A percentile compares a stretch with the other conserved stretches of the same genome.
These are phyloP conservation scores for Fraxinus angustifolia DNA, from an alignment of 305 asterid species.

Conservation along the genomic window DNA sequence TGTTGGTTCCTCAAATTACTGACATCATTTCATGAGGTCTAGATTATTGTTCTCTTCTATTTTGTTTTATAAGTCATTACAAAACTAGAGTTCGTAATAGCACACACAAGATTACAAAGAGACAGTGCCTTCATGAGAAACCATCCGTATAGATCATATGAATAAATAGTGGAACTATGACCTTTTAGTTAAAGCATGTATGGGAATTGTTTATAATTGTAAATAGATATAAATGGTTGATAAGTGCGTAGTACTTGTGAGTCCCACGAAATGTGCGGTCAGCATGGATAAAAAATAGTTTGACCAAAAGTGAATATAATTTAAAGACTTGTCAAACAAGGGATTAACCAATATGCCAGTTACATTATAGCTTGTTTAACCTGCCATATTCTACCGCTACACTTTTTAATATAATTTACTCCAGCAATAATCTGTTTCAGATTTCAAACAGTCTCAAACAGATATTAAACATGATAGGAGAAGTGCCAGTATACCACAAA, in stretches of 20 bases:
- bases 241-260: background rate
- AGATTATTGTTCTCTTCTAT: too few relatives aligned
- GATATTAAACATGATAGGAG: background rate
- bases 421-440: background rate
- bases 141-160: background rate
- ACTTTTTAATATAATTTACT: background rate
- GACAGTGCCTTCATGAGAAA: background rate
- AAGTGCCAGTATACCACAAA: background rate
- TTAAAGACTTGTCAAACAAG: background rate
- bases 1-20: too few relatives aligned
- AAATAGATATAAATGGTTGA: background rate
- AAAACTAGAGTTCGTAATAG: background rate
- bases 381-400: background rate
- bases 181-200: background rate
- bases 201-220: background rate
- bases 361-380: background rate
- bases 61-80: background rate
- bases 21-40: too few relatives aligned
- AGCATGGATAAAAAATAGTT: too few relatives aligned
- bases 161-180: background rate
- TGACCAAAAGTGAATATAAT: background rate
- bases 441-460: constrained; percentile 4
- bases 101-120: background rate
- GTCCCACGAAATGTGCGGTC: background rate
- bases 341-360: background rate